phyloP scores from a whole-genome alignment of 2,329 filamentous ascomycete genomes.

The Fusarium staphyleae region DNA sequence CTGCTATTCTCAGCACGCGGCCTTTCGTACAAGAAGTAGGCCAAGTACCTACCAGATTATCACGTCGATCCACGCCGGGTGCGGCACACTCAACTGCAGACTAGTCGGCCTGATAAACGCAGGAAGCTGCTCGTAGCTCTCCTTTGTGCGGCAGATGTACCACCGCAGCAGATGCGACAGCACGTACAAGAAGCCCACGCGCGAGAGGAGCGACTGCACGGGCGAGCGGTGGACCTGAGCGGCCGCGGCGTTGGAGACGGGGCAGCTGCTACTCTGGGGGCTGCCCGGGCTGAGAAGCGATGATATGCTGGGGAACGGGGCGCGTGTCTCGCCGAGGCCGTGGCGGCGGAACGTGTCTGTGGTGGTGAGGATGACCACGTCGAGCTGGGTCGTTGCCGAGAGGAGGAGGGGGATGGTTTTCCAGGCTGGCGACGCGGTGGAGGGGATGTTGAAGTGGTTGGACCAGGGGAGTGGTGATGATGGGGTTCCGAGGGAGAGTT shows the following conservation, averaged over 20 bases:
- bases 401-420: slow-evolving; percentile 23
- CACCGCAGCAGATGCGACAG: slow-evolving; percentile 22
- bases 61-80: slow-evolving; percentile 39
- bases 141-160: slow-evolving; percentile 36
- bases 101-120: slow-evolving; percentile 34
- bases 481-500: background rate
- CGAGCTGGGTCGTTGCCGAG: slow-evolving; percentile 22
- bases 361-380: slow-evolving; percentile 23
- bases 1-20: background rate
- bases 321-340: slow-evolving; percentile 11
- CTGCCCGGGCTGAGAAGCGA: slow-evolving; percentile 32
- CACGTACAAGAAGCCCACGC: slow-evolving; percentile 31
- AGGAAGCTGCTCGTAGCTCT: slow-evolving; percentile 37
- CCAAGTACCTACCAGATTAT: slow-evolving; percentile 23
- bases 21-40: background rate
- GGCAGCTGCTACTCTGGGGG: background rate
- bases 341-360: slow-evolving; percentile 17
- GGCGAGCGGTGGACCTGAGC: slow-evolving; percentile 23
- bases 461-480: slow-evolving; percentile 22
- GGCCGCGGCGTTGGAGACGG: slow-evolving; percentile 26
- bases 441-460: slow-evolving; percentile 13
- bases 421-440: slow-evolving; percentile 9
- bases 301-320: slow-evolving; percentile 37
- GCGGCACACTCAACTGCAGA: slow-evolving; percentile 36
- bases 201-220: slow-evolving; percentile 12